Percentiles rank a stretch among this genome's conserved stretches.
These are phyloP conservation scores for Symbiodinium natans DNA, from an alignment of 73 alveolate species.

Conservation along the genomic window DNA sequence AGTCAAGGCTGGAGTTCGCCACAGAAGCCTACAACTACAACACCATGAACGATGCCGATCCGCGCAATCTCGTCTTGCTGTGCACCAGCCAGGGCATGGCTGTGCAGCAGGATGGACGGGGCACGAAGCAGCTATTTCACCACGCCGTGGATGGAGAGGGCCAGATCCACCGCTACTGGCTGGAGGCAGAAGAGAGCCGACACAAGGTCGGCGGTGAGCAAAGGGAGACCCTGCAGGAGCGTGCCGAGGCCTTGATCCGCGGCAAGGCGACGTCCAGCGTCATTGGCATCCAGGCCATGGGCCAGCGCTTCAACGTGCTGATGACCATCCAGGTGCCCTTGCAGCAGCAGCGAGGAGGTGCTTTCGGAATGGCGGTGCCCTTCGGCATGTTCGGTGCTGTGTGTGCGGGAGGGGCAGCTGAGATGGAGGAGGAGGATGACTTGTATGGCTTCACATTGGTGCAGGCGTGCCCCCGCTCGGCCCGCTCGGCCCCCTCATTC, in stretches of 20 bases:
- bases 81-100: conserved; percentile 91
- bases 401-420: too few relatives aligned
- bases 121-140: conserved; percentile 49
- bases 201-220: conserved; percentile 11
- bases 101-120: conserved; percentile 66
- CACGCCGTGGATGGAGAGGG: conserved; percentile 55
- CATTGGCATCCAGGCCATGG: conserved; percentile 69
- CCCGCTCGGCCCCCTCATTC: not conserved
- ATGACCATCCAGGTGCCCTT: conserved; percentile 70
- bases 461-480: not conserved
- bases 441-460: too few relatives aligned
- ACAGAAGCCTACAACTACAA: conserved; percentile 83
- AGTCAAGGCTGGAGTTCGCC: too few relatives aligned
- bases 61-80: conserved; percentile 61
- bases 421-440: not conserved
- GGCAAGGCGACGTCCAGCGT: conserved; percentile 72
- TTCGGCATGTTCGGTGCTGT: too few relatives aligned
- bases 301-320: conserved; percentile 43
- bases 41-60: conserved; percentile 35
- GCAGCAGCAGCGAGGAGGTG: not conserved
- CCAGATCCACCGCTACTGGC: conserved; percentile 63
- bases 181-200: conserved; percentile 32
- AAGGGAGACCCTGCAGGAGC: conserved; percentile 24
- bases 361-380: not conserved
- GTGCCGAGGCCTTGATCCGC: conserved; percentile 5